Evolutionary conservation across 805 yeast species (phyloP).

Genomic region (Lachancea dasiensis): DNA sequence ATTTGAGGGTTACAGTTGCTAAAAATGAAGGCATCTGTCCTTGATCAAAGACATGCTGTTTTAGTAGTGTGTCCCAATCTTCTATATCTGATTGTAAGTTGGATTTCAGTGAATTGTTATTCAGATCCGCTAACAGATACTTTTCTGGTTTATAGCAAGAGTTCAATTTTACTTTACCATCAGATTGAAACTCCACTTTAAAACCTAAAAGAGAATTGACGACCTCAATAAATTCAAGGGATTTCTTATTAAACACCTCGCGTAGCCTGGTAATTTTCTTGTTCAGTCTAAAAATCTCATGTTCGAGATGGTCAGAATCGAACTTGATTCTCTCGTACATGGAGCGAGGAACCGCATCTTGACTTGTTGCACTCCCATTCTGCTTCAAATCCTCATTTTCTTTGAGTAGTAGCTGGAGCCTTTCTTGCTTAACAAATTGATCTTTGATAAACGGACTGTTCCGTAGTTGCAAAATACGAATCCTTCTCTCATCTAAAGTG

Average conservation of each 20-base stretch:
- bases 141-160: slow-evolving; percentile 40
- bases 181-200: slow-evolving; percentile 57
- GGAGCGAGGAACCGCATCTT: slow-evolving; percentile 45
- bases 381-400: slow-evolving; percentile 56
- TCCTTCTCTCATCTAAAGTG: slow-evolving; percentile 33
- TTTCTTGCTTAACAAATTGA: slow-evolving; percentile 51
- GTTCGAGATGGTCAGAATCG: slow-evolving; percentile 45
- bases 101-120: slow-evolving; percentile 49
- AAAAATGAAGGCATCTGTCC: slow-evolving; percentile 72
- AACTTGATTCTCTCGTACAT: slow-evolving; percentile 56
- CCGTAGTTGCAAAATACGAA: slow-evolving; percentile 55
- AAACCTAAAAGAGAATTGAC: slow-evolving; percentile 68
- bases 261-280: slow-evolving; percentile 49
- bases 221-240: slow-evolving; percentile 64
- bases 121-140: slow-evolving; percentile 52
- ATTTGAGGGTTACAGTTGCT: slow-evolving; percentile 63
- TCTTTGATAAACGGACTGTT: slow-evolving; percentile 59
- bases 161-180: slow-evolving; percentile 50
- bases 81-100: slow-evolving; percentile 25
- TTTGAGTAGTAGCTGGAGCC: slow-evolving; percentile 43
- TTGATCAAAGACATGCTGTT: slow-evolving; percentile 62
- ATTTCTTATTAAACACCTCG: slow-evolving; percentile 56
- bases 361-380: slow-evolving; percentile 13
- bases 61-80: slow-evolving; percentile 46
- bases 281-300: slow-evolving; percentile 41